Evolutionary conservation across 2,329 filamentous ascomycete genomes (phyloP).

Genomic region (Penicillium sp.): DNA sequence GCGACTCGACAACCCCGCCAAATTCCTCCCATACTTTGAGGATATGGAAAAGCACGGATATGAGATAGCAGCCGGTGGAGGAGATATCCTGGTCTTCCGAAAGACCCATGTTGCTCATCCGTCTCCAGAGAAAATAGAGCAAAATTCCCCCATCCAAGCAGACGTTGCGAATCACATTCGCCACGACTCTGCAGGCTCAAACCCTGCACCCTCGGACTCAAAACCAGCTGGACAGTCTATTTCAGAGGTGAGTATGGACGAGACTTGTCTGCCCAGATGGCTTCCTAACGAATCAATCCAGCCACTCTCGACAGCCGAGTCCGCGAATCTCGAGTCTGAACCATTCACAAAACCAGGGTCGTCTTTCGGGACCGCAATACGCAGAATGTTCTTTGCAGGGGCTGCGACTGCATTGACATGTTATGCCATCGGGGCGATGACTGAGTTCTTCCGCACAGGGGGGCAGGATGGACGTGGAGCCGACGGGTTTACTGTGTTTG

Average conservation of each 20-base stretch:
- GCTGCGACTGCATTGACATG: constrained; percentile 39
- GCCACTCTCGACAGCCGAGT: constrained; percentile 5
- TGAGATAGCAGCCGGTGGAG: constrained; percentile 44
- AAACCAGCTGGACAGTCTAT: constrained; percentile 8
- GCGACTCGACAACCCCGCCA: constrained; percentile 42
- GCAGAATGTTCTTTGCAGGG: constrained; percentile 39
- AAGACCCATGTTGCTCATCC: constrained; percentile 11
- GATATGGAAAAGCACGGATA: constrained; percentile 43
- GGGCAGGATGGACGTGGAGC: constrained; percentile 41
- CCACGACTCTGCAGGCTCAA: constrained; percentile 12
- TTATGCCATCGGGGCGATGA: constrained; percentile 44
- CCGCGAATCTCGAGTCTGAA: background rate
- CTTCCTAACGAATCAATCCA: constrained; percentile 31
- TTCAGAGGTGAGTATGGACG: constrained; percentile 27
- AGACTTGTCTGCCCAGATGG: constrained; percentile 21
- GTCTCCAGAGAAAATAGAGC: background rate
- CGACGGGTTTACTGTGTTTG: constrained; percentile 42
- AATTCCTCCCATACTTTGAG: constrained; percentile 44
- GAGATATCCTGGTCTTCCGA: constrained; percentile 45
- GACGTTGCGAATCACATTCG: constrained; percentile 11
- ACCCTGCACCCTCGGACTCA: background rate
- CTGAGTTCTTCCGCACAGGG: constrained; percentile 46
- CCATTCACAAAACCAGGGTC: constrained; percentile 10
- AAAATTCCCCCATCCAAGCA: constrained; percentile 6
- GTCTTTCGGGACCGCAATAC: constrained; percentile 23